Evolutionary conservation across 2,329 filamentous ascomycete species (phyloP).

Genomic region (Phoma herbarum): DNA sequence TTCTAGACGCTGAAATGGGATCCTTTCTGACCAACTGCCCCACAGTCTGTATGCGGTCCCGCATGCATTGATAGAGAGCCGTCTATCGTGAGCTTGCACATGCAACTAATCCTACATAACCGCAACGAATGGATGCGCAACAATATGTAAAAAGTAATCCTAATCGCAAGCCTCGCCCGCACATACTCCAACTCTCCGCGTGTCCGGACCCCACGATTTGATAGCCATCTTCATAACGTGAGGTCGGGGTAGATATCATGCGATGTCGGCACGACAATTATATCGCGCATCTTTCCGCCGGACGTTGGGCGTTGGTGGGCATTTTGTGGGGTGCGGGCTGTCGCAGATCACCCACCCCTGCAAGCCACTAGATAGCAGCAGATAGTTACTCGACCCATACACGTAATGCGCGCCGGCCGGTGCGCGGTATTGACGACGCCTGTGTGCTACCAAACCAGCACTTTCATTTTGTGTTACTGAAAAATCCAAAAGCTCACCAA

Average conservation of each 20-base stretch:
- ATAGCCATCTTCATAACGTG: constrained; percentile 11
- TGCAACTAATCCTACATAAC: constrained; percentile 7
- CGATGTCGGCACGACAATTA: constrained; percentile 42
- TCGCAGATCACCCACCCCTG: constrained; percentile 37
- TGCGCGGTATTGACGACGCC: constrained; percentile 12
- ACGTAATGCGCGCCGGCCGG: constrained; percentile 45
- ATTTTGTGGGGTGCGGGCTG: constrained; percentile 31
- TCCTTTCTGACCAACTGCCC: constrained; percentile 28
- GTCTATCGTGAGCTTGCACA: constrained; percentile 6
- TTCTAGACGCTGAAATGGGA: constrained; percentile 27
- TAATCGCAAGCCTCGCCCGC: constrained; percentile 16
- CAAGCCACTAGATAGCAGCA: constrained; percentile 37
- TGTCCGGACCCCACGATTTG: constrained; percentile 38
- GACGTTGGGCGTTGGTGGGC: constrained; percentile 39
- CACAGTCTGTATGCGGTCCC: constrained; percentile 33
- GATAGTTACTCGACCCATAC: constrained; percentile 42
- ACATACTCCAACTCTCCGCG: constrained; percentile 15
- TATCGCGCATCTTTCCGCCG: constrained; percentile 31
- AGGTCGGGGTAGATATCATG: constrained; percentile 39
- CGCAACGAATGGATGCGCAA: constrained; percentile 27
- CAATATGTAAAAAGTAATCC: constrained; percentile 22
- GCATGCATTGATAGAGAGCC: constrained; percentile 20
- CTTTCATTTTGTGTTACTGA: neutral
- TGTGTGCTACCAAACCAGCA: constrained; percentile 13
- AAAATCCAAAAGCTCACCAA: constrained; percentile 2